Percentiles rank a stretch among this genome's conserved stretches.
These are phyloP conservation scores for Candida sanyaensis DNA, from an alignment of 1,139 yeast genomes.

Conservation along the genomic window DNA sequence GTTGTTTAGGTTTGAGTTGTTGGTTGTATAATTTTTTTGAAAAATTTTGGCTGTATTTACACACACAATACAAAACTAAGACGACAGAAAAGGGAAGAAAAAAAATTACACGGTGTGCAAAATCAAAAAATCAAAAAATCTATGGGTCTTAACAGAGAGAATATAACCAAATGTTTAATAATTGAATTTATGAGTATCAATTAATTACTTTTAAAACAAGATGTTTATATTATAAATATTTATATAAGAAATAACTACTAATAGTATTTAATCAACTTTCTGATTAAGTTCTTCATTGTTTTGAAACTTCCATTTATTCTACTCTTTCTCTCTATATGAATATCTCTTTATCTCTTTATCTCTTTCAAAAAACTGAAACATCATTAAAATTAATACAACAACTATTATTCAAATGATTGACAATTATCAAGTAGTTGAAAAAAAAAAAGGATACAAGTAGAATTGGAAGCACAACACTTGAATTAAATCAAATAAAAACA, in stretches of 20 bases:
- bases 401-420: no score
- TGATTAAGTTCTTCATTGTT: not conserved
- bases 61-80: no score
- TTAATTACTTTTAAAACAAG: no score
- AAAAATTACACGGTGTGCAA: constrained; percentile 11
- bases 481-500: not conserved
- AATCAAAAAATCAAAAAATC: not conserved
- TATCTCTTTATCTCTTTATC: not conserved
- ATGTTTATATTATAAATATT: no score
- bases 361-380: no score
- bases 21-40: not conserved
- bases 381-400: no score
- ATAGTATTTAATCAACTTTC: not conserved
- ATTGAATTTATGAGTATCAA: no score
- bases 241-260: no score
- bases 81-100: no score
- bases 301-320: not conserved
- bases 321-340: not conserved
- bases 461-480: not conserved
- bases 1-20: not conserved
- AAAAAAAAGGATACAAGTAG: constrained; percentile 1
- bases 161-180: not conserved
- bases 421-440: not conserved
- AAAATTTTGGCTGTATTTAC: not conserved
- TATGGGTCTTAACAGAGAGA: not conserved